Evolutionary conservation across 768 basidiomycete species (phyloP), one percentile per base, ranked within the genome.

Genomic region (Lyophyllum shimeji): DNA sequence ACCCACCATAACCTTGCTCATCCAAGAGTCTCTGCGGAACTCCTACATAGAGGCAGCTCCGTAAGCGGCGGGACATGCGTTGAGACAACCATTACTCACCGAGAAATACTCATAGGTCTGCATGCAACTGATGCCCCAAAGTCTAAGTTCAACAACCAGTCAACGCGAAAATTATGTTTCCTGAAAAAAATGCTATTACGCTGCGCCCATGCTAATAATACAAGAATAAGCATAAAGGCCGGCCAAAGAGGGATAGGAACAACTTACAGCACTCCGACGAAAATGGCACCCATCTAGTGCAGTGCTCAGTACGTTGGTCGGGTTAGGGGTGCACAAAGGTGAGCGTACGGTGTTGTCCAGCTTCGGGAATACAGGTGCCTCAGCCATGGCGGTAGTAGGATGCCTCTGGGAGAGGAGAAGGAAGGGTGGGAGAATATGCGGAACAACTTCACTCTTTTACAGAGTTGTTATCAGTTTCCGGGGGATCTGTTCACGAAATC

Each of bases 91-190:
- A 29, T 29, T 39, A 40, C 52, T 39, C 23, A 57, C 59, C 12
- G 52, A 34, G 42, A 57, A 56, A 39, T 57, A 60, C 18, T 53
- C 52, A 31, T 52, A 60, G 7, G 55, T 50, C 34, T 57, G 59
- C 59, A 60, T 60, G 42, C 54, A 60, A 17, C 55, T 52, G 51
- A 56, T 53, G 13, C 59, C 59, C 51, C 52, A 60, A 15, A 60
- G 59, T 24, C 59, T 60, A 21, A 1, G 21, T 29, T 9, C 13
- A 23, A 45, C 39, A n/a, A 43, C 29, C 15, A 37, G 29, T 29
- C 29, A 29, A 29, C 9, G 21, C n/a, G 13, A 34, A 13, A 25
- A 29, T n/a, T 21, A 44, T 29, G 29, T 29, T n/a, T 13, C 27
- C 15, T 6, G 7, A 24, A 39, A 45, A 27, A 12, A n/a, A 20